phyloP scores from a whole-genome alignment of 257 asterid genomes.

The Nicotiana paniculata region DNA sequence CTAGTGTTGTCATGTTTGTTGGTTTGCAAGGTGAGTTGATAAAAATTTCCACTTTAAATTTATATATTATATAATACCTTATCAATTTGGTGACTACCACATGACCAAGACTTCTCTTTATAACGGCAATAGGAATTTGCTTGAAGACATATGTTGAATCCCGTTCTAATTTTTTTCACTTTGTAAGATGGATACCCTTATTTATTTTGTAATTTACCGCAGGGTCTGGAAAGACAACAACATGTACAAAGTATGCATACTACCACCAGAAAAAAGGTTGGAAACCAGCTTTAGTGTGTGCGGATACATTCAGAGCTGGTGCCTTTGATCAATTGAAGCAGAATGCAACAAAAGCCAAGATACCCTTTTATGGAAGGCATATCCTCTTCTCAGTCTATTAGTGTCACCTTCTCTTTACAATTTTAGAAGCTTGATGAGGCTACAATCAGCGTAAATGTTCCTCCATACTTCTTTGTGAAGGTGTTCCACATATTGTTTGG shows the following conservation, averaged over 20 bases:
- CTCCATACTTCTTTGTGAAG: not conserved
- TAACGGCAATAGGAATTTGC: not conserved
- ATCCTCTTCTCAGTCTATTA: not conserved
- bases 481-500: not conserved
- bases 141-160: not conserved
- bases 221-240: slow-evolving; percentile 93
- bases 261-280: slow-evolving; percentile 93
- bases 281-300: slow-evolving; percentile 93
- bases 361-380: slow-evolving; percentile 92
- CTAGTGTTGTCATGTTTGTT: slow-evolving; percentile 84
- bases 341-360: slow-evolving; percentile 90
- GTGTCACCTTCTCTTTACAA: not conserved
- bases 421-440: slow-evolving; percentile 4
- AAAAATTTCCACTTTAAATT: not conserved
- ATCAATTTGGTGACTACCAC: not conserved
- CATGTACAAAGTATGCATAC: slow-evolving; percentile 87
- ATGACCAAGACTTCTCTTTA: not conserved
- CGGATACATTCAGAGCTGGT: slow-evolving; percentile 97
- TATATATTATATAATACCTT: not conserved
- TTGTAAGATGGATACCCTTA: not conserved
- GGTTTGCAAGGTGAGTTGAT: slow-evolving; percentile 80
- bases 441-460: not conserved
- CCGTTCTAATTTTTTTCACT: not conserved
- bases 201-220: not conserved
- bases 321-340: slow-evolving; percentile 97